Base-by-base conservation (phyloP, 148 eudicot genomes). In the Amaranthus hypochondriacus region DNA sequence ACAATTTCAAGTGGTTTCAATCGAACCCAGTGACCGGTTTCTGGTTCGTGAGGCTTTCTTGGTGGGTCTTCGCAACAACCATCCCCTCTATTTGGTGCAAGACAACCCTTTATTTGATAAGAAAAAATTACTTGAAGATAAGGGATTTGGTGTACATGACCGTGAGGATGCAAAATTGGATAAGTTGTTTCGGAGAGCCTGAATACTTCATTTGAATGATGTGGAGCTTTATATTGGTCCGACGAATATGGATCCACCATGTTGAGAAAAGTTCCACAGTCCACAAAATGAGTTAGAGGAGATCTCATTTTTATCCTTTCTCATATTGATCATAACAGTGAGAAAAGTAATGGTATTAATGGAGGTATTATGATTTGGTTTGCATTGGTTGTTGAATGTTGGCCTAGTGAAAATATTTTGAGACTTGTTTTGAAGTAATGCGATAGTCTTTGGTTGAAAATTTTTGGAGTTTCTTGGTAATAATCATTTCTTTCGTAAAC, bases 241-340 rank as follows among this genome's bases (percentile, higher is more conserved):
- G 54, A 72, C 72, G 76, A 82, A 84, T 78, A 71, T 61, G 7
- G 56, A 74, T 82, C 57, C 75, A 77, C 58, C 18, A 18, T 18
- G 18, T 18, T 18, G 64, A 42, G 72, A 71, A 54, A 78, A 76
- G 61, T 76, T 78, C 69, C 73, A 61, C 77, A 87, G 92, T 84
- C 86, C 87, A 51, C 83, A 90, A 77, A 92, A 92, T 77, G 99
- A 95, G 78, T 75, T 92, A 73, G 93, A 92, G 81, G 88, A 96
- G 18, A 18, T 70, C 84, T 95, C 67, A 85, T 89, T 77, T 78
- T 65, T 70, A 64, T 90, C 68, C 74, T 92, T 64, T 81, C 83
- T 66, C 80, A 66, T 62, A 77, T 90, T 73, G 84, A 87, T 86
- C 80, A 49, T 64, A 57, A 62, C 74, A 56, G 56, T 48, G 74